Base-by-base conservation (phyloP, 2,329 filamentous ascomycete genomes). In the Calonectria henricotiae region DNA sequence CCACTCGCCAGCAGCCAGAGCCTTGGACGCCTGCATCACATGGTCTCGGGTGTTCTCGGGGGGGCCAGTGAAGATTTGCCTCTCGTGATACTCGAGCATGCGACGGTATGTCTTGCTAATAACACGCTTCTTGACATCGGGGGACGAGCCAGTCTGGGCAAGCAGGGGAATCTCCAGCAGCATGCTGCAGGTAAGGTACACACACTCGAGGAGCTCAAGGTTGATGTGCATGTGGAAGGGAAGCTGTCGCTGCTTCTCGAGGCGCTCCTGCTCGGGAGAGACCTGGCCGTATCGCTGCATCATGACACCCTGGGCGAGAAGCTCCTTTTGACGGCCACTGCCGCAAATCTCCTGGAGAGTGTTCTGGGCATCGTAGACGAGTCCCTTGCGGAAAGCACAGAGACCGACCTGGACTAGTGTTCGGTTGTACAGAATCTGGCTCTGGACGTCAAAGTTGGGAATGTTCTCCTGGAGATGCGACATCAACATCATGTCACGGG, bases 221-320 rank as follows among this genome's bases (percentile, higher is more conserved):
- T 99, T 99, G 88, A 99, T 99, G 89, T 99, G 96, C 95, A 99
- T 98, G 88, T 99, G 96, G 92, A 99, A 99, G 43, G 96, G 96
- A 76, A 99, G 90, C 86, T 99, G 96, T 79, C 96, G 92, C 86
- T 98, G 96, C 82, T 96, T 94, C 87, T 99, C 96, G 44, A 98
- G 89, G 75, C 96, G 94, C 87, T 99, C 96, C 85, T 99, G 96
- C 85, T 99, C 96, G 20, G 96, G 96, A 41, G 95, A 96, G 72
- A 99, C 96, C 80, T 98, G 95, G 79, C 91, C 96, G 86, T 95
- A 99, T 77, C 96, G 91, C 87, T 99, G 96, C 83, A 99, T 96
- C 88, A 98, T 98, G 73, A 99, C 94, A 83, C 96, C 97, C 85
- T 99, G 96, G 44, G 96, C 97, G 51, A 99, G 90, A 63, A 99